phyloP scores from a whole-genome alignment of 2,329 filamentous ascomycete species.

The Cordyceps cateniannulata region DNA sequence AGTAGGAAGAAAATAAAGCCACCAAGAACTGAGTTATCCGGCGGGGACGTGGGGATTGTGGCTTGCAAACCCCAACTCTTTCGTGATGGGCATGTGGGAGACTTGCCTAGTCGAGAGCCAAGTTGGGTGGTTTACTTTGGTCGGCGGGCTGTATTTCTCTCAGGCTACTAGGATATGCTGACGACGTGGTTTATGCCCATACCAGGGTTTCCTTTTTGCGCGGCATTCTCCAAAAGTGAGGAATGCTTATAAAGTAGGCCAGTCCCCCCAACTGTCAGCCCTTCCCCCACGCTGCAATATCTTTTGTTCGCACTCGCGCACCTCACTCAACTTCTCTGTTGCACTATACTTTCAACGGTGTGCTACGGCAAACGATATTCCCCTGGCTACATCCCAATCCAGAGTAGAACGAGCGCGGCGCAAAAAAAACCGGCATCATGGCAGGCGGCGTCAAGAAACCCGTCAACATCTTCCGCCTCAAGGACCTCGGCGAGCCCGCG shows the following conservation, averaged over 20 bases:
- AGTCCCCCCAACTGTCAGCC: no score
- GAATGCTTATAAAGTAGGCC: neutral
- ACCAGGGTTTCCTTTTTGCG: neutral
- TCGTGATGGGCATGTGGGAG: neutral
- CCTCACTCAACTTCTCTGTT: no score
- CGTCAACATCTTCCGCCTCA: constrained; percentile 57
- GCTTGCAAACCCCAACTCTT: constrained; percentile 9
- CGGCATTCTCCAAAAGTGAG: neutral
- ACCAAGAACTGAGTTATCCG: neutral
- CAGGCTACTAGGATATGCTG: neutral
- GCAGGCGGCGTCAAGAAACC: constrained; percentile 48
- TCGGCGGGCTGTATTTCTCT: neutral
- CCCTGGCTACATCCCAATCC: no score
- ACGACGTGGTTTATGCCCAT: neutral
- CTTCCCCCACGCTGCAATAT: no score
- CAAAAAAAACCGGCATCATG: constrained; percentile 28
- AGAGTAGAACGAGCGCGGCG: no score
- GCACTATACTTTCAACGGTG: no score
- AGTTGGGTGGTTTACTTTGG: neutral
- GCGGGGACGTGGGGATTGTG: neutral
- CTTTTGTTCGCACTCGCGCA: neutral
- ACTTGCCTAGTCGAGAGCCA: neutral
- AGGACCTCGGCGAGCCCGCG: constrained; percentile 58
- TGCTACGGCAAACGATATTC: no score
- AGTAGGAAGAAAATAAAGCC: neutral